phyloP scores from a whole-genome alignment of 306 rosid species.

The Castanospermum australe region DNA sequence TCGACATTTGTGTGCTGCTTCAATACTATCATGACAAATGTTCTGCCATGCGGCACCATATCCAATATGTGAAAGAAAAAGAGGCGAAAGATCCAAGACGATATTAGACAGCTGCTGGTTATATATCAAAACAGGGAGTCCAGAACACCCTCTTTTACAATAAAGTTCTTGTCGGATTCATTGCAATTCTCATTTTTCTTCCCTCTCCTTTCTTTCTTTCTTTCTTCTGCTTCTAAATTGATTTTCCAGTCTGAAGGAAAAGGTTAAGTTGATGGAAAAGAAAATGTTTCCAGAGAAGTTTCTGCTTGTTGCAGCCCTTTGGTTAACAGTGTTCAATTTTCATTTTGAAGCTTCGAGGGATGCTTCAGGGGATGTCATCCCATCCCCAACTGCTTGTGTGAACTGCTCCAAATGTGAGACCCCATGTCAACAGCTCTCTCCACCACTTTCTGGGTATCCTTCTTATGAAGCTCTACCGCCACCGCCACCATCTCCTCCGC shows the following conservation, averaged over 20 bases:
- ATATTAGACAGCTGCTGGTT: background rate
- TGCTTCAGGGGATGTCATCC: background rate
- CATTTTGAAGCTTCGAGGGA: slow-evolving; percentile 27
- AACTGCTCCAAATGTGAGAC: slow-evolving; percentile 15
- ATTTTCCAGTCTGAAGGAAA: background rate
- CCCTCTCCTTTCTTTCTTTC: background rate
- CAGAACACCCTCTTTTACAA: slow-evolving; percentile 12
- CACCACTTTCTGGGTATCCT: slow-evolving; percentile 33
- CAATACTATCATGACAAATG: slow-evolving; percentile 39
- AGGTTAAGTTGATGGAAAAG: background rate
- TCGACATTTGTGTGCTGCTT: background rate
- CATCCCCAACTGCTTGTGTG: slow-evolving; percentile 14
- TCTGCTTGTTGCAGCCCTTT: background rate
- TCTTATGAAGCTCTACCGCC: slow-evolving; percentile 29
- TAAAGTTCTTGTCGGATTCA: background rate
- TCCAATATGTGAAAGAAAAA: background rate
- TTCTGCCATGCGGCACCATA: slow-evolving; percentile 37
- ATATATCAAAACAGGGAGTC: background rate
- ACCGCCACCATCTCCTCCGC: slow-evolving; percentile 16
- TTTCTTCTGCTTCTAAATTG: background rate
- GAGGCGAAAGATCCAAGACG: slow-evolving; percentile 32
- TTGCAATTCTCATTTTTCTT: background rate
- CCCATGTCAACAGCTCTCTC: slow-evolving; percentile 35
- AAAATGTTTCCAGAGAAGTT: slow-evolving; percentile 24
- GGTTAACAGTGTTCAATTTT: slow-evolving; percentile 1